phyloP scores from a whole-genome alignment of 2,329 filamentous ascomycete genomes.

The Amphichorda felina region DNA sequence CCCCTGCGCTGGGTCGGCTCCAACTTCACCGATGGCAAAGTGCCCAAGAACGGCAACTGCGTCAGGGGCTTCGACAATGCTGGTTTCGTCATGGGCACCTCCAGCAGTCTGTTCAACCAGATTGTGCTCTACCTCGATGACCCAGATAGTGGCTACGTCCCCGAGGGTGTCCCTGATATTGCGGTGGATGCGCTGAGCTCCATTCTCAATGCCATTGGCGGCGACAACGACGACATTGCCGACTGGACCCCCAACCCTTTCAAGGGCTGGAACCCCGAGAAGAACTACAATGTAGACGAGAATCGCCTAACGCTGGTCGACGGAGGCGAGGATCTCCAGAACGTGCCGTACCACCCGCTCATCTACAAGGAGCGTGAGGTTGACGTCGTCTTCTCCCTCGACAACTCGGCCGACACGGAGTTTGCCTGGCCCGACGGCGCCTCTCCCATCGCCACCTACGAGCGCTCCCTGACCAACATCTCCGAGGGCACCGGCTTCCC shows the following conservation, averaged over 20 bases:
- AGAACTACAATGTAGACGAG: slow-evolving; percentile 29
- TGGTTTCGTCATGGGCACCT: slow-evolving; percentile 74
- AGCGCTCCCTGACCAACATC: slow-evolving; percentile 34
- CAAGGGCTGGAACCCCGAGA: slow-evolving; percentile 33
- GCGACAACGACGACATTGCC: slow-evolving; percentile 61
- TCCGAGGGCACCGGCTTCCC: slow-evolving; percentile 46
- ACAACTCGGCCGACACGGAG: slow-evolving; percentile 50
- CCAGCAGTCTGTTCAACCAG: slow-evolving; percentile 68
- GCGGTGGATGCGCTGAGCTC: slow-evolving; percentile 30
- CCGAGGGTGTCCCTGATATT: slow-evolving; percentile 32
- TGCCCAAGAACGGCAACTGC: slow-evolving; percentile 31
- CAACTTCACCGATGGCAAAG: slow-evolving; percentile 37
- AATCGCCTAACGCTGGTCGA: slow-evolving; percentile 62
- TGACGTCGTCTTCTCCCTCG: slow-evolving; percentile 53
- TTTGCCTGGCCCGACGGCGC: slow-evolving; percentile 49
- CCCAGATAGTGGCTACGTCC: slow-evolving; percentile 29
- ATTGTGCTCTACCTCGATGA: slow-evolving; percentile 55
- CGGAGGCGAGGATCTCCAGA: slow-evolving; percentile 69
- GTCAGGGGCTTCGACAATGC: slow-evolving; percentile 63
- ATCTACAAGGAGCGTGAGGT: slow-evolving; percentile 35
- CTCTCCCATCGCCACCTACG: slow-evolving; percentile 44
- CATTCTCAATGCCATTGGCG: slow-evolving; percentile 43
- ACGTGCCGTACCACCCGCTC: slow-evolving; percentile 64
- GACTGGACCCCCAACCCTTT: slow-evolving; percentile 53
- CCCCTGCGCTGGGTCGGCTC: slow-evolving; percentile 49